Evolutionary conservation across 495 filamentous ascomycete species (phyloP).

Genomic region (Annulohypoxylon bovei): DNA sequence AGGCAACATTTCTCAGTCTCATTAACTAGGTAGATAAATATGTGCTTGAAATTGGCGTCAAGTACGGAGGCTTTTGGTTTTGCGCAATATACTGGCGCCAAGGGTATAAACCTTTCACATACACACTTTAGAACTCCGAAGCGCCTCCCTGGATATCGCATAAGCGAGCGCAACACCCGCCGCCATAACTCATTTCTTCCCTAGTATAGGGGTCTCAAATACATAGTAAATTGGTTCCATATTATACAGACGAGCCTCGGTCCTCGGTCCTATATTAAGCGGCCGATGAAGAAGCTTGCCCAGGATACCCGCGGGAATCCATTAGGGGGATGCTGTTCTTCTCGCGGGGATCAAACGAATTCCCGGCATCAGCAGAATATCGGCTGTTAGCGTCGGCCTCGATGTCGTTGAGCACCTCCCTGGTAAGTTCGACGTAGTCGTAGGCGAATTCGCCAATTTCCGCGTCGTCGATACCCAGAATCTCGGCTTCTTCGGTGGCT

Average conservation of each 20-base stretch:
- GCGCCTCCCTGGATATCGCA: conserved; percentile 23
- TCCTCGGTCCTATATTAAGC: neutral
- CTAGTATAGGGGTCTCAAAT: neutral
- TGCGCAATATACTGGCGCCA: conserved; percentile 13
- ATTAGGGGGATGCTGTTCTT: conserved; percentile 52
- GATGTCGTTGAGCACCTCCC: conserved; percentile 80
- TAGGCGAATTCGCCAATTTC: conserved; percentile 99
- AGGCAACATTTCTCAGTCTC: conserved; percentile 1
- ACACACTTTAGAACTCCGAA: conserved; percentile 20
- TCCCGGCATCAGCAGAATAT: conserved; percentile 46
- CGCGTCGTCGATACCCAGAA: conserved; percentile 91
- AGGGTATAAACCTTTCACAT: conserved; percentile 26
- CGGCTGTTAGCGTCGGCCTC: conserved; percentile 54
- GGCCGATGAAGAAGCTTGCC: conserved; percentile 31
- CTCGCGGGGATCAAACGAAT: conserved; percentile 45
- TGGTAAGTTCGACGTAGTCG: conserved; percentile 92
- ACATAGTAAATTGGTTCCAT: conserved; percentile 11
- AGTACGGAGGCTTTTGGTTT: neutral
- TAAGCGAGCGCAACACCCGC: conserved; percentile 17
- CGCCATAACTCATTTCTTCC: conserved; percentile 6
- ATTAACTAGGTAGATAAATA: conserved; percentile 12
- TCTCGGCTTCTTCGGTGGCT: conserved; percentile 83
- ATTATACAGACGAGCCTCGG: conserved; percentile 20
- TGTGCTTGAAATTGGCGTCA: conserved; percentile 7
- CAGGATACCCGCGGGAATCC: conserved; percentile 41